Evolutionary conservation across 257 asterid genomes (phyloP), one percentile per base, ranked within the genome.

Genomic region (Primulina eburnea): DNA sequence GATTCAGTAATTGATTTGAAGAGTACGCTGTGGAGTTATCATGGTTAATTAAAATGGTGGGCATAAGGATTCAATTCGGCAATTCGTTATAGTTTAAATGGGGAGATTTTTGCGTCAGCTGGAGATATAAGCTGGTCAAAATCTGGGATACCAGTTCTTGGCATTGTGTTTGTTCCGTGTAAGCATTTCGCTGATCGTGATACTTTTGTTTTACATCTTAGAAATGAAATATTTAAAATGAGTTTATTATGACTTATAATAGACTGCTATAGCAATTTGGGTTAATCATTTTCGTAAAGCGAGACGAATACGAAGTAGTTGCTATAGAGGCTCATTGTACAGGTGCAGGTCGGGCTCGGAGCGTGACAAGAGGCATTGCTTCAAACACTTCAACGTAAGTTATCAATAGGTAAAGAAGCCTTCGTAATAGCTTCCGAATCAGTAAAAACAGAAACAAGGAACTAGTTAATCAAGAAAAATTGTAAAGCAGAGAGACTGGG

Each of bases 41-140:
- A 71, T 89, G 37, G 67, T 64, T 65, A 95, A 89, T 67, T 85
- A 76, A 20, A 79, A 76, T 21, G 88, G 83, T 34, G 95, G 84
- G 60, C 82, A 93, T 70, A 93, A 73, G 71, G 97, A 86, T 68
- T 86, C 97, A 53, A 82, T 91, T 56, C 89, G 97, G 90, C 97
- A 59, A 82, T 89, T 77, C 82, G 88, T 6, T 91, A 77, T 73
- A 85, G 96, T 67, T 81, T 79, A 62, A 82, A 90, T 47, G 99
- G 99, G 71, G 65, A 73, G 75, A 81, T 89, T 24, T 85, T 91
- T 77, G 93, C 82, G 20, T 89, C 99, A 9, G 96, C 93, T 40
- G 97, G 99, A 47, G 99, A 91, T 75, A 91, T 73, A 94, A 94
- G 83, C 86, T 88, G 28, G 96, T 91, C 38, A 91, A 89, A 80